Evolutionary conservation across 768 basidiomycete genomes (phyloP).

Genomic region (Paxillus rubicundulus): DNA sequence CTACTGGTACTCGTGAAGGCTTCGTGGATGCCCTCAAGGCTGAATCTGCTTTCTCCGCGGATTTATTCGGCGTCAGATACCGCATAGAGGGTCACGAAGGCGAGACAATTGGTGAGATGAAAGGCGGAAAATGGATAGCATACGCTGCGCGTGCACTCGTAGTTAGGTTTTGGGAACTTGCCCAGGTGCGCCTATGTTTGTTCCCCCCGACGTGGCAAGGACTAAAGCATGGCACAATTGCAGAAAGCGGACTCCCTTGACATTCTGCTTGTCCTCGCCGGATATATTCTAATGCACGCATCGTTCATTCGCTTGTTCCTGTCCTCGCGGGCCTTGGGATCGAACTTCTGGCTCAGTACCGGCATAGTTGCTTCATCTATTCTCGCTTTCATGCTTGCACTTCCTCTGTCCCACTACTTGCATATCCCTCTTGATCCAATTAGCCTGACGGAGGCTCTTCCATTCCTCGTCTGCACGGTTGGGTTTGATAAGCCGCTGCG

Average conservation of each 20-base stretch:
- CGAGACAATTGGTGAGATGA: conserved; percentile 66
- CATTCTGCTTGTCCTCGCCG: conserved; percentile 89
- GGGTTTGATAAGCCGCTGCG: conserved; percentile 98
- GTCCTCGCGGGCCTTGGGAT: conserved; percentile 83
- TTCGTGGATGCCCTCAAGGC: conserved; percentile 43
- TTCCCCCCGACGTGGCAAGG: not conserved
- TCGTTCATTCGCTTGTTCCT: conserved; percentile 91
- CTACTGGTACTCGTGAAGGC: conserved; percentile 47
- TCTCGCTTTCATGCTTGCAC: conserved; percentile 80
- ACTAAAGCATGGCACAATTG: conserved; percentile 14
- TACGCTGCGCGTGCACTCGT: conserved; percentile 79
- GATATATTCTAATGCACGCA: conserved; percentile 93
- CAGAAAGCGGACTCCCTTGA: conserved; percentile 95
- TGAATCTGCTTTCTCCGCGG: conserved; percentile 27
- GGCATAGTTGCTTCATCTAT: conserved; percentile 80
- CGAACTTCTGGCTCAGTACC: conserved; percentile 62
- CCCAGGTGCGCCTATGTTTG: conserved; percentile 53
- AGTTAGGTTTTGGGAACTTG: conserved; percentile 80
- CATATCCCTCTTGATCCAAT: conserved; percentile 90
- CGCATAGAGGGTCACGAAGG: conserved; percentile 46
- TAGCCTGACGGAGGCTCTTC: conserved; percentile 90
- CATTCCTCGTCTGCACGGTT: conserved; percentile 96
- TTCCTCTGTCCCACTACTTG: conserved; percentile 74
- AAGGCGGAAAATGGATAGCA: conserved; percentile 82
- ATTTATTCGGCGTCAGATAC: conserved; percentile 46